Conservation (phyloP, 805 yeast genomes). For the Ogataea polymorpha region DNA sequence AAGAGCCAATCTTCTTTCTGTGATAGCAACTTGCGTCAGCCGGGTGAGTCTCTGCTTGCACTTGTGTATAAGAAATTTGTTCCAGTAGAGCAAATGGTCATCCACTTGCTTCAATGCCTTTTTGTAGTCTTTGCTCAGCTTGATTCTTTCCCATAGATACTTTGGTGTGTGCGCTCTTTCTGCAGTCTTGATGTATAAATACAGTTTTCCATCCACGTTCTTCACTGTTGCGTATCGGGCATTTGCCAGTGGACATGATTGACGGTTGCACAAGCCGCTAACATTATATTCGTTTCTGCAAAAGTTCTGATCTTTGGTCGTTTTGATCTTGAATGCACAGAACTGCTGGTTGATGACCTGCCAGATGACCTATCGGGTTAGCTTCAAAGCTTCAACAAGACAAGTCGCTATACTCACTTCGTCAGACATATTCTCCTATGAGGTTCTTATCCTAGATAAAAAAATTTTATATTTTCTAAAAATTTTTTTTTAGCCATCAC, state of each 20-base stretch:
- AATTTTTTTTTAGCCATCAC: slow-evolving; percentile 3
- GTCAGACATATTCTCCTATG: slow-evolving; percentile 24
- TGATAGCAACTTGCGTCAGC: slow-evolving; percentile 90
- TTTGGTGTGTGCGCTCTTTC: slow-evolving; percentile 97
- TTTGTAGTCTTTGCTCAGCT: slow-evolving; percentile 82
- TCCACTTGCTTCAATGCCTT: slow-evolving; percentile 89
- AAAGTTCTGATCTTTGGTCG: slow-evolving; percentile 85
- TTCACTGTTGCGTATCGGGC: slow-evolving; percentile 87
- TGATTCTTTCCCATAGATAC: slow-evolving; percentile 92
- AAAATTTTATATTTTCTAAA: slow-evolving; percentile 2
- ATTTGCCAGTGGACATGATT: slow-evolving; percentile 95
- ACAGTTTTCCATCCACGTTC: slow-evolving; percentile 72
- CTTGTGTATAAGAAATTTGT: slow-evolving; percentile 82
- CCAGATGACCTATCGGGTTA: slow-evolving; percentile 79
- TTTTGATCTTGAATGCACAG: slow-evolving; percentile 89
- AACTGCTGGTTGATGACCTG: slow-evolving; percentile 93
- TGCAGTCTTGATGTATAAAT: slow-evolving; percentile 92
- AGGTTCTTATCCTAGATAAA: slow-evolving; percentile 8
- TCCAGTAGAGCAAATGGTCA: slow-evolving; percentile 87
- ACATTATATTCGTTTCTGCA: slow-evolving; percentile 97
- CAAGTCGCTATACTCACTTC: slow-evolving; percentile 21
- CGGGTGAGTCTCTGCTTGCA: slow-evolving; percentile 96
- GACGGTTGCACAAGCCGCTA: slow-evolving; percentile 87
- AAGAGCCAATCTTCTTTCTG: slow-evolving; percentile 89
- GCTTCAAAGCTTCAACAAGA: not conserved